Conservation (phyloP, 768 basidiomycete species). For the Psilocybe azurescens region DNA sequence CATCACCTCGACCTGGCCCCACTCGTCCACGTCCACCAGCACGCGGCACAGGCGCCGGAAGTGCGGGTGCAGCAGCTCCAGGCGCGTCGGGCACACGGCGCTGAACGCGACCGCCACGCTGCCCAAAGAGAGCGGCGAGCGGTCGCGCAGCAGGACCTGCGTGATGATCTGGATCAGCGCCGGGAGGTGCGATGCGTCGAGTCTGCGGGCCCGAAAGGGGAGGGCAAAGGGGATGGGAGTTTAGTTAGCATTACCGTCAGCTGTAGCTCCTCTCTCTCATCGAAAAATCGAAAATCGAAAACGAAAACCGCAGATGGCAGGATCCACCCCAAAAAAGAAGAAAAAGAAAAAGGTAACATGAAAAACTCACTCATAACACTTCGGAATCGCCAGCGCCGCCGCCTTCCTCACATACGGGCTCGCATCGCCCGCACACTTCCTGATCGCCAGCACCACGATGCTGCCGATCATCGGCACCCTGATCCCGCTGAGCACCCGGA, state of each 20-base stretch:
- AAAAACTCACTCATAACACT: conserved; percentile 66
- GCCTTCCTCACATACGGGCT: conserved; percentile 96
- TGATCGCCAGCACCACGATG: conserved; percentile 86
- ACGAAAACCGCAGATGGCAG: not conserved
- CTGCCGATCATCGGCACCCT: conserved; percentile 87
- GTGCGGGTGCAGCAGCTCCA: conserved; percentile 89
- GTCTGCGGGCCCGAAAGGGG: conserved; percentile 44
- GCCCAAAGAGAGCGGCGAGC: conserved; percentile 88
- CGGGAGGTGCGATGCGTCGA: conserved; percentile 75
- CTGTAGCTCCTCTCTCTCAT: not conserved
- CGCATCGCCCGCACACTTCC: conserved; percentile 89
- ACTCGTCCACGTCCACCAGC: conserved; percentile 94
- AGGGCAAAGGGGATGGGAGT: too few species aligned
- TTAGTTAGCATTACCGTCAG: not conserved
- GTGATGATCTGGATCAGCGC: conserved; percentile 73
- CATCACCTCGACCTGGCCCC: conserved; percentile 89
- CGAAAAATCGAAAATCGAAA: not conserved
- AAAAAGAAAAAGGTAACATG: too few species aligned
- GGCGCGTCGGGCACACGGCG: conserved; percentile 82
- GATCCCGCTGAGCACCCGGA: conserved; percentile 92
- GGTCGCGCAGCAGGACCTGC: conserved; percentile 63
- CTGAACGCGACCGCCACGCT: conserved; percentile 87
- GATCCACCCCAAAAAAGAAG: not conserved
- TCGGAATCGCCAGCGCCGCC: conserved; percentile 88
- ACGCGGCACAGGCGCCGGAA: conserved; percentile 84